Evolutionary conservation across 805 yeast genomes (phyloP).

Genomic region (Candida incommunis): DNA sequence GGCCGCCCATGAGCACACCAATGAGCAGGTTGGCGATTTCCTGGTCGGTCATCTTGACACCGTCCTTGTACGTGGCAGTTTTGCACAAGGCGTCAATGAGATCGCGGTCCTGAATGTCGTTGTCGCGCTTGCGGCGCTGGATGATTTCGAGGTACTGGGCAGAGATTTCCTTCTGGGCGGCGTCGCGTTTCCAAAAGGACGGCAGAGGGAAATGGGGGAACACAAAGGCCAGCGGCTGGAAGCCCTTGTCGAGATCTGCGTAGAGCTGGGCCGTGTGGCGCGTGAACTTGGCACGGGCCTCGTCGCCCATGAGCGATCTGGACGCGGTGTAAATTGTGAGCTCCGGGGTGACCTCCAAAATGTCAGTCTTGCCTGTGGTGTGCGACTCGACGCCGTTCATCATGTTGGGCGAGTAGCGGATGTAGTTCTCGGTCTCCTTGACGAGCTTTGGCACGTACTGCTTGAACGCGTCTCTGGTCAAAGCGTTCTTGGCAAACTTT

Average conservation of each 20-base stretch:
- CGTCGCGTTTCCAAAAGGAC: conserved; percentile 69
- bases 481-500: conserved; percentile 84
- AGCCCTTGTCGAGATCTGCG: conserved; percentile 90
- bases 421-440: conserved; percentile 60
- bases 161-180: conserved; percentile 74
- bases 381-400: conserved; percentile 21
- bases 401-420: conserved; percentile 39
- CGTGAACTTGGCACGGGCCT: conserved; percentile 71
- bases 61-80: conserved; percentile 80
- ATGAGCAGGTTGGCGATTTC: conserved; percentile 88
- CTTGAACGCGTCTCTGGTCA: conserved; percentile 73
- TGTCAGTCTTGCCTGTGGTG: conserved; percentile 22
- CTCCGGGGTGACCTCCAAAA: conserved; percentile 82
- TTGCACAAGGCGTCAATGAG: conserved; percentile 79
- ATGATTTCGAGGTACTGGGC: conserved; percentile 71
- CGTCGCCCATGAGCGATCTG: conserved; percentile 80
- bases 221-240: conserved; percentile 89
- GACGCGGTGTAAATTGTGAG: conserved; percentile 94
- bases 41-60: conserved; percentile 84
- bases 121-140: conserved; percentile 52
- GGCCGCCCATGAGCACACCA: conserved; percentile 98
- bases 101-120: conserved; percentile 75
- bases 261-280: conserved; percentile 73
- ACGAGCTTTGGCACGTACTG: conserved; percentile 78
- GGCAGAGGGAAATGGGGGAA: conserved; percentile 90